Evolutionary conservation across 352 stramenopile species (phyloP).

Genomic region (Thraustochytrium striatum): DNA sequence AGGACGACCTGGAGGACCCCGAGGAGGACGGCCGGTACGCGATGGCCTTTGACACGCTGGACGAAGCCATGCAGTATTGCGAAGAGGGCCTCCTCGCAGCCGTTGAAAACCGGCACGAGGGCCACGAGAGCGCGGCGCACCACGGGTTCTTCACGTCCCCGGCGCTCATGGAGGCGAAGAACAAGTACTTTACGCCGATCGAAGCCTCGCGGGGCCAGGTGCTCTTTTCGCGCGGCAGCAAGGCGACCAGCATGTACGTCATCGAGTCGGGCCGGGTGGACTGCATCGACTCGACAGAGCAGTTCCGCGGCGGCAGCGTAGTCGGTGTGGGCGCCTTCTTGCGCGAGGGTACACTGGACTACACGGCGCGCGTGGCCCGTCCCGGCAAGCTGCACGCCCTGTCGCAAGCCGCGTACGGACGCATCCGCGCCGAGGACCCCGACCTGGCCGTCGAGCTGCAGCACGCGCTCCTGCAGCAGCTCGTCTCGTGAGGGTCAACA

Average conservation of each 20-base stretch:
- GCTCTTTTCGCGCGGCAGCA: neutral
- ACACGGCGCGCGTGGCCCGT: neutral
- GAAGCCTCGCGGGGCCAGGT: neutral
- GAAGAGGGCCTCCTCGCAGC: constrained; percentile 30
- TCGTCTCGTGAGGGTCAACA: neutral
- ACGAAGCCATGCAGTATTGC: constrained; percentile 35
- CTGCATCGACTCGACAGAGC: neutral
- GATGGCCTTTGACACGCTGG: neutral
- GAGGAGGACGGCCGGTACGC: constrained; percentile 4
- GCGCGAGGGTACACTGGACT: constrained; percentile 14
- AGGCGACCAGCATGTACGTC: neutral
- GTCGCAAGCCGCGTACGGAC: neutral
- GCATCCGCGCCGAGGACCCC: neutral
- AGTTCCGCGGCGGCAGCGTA: constrained; percentile 14
- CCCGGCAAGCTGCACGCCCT: neutral
- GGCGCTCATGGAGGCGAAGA: neutral
- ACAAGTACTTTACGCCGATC: constrained; percentile 8
- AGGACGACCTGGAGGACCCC: neutral
- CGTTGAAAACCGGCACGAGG: neutral
- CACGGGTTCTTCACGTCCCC: neutral
- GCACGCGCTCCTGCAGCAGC: neutral
- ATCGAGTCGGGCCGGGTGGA: constrained; percentile 31
- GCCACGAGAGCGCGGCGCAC: neutral
- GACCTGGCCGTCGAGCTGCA: constrained; percentile 13
- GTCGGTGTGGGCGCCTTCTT: constrained; percentile 40